Percentiles rank a stretch among this genome's conserved stretches.
phyloP scores from a whole-genome alignment of 1,139 yeast genomes.

The Taphrina flavorubra region DNA sequence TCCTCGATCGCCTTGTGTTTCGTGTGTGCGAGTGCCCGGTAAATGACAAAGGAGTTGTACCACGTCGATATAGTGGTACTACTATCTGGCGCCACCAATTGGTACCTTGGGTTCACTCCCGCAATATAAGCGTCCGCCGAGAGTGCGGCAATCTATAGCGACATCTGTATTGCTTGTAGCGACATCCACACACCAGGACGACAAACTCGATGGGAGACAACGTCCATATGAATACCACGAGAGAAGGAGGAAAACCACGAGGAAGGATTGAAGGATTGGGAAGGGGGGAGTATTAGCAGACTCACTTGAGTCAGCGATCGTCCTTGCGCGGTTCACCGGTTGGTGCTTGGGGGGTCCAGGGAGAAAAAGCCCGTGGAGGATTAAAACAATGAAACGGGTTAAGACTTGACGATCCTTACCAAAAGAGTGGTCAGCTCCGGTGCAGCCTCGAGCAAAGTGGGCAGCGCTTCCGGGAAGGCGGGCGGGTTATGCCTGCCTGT shows the following conservation, averaged over 20 bases:
- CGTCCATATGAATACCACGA: too few species aligned
- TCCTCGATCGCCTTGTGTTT: too few species aligned
- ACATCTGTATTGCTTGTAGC: not conserved
- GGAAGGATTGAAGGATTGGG: not conserved
- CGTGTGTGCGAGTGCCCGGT: too few species aligned
- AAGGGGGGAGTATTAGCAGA: not conserved
- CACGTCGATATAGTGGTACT: slow-evolving; percentile 4
- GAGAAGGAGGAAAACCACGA: slow-evolving; percentile 1
- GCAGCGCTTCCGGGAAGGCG: not conserved
- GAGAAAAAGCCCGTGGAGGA: not conserved
- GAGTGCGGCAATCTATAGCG: not conserved
- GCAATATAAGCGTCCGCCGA: too few species aligned
- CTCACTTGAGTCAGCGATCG: slow-evolving; percentile 6
- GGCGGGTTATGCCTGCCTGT: too few species aligned
- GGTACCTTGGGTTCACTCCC: too few species aligned
- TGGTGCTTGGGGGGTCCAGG: too few species aligned
- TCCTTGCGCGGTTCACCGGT: not conserved
- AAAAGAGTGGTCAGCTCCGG: slow-evolving; percentile 15
- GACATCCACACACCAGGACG: not conserved
- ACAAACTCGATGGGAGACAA: not conserved
- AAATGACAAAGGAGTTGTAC: not conserved
- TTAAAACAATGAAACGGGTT: slow-evolving; percentile 1
- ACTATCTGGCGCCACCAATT: not conserved
- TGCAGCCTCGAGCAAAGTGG: slow-evolving; percentile 3
- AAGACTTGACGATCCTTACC: slow-evolving; percentile 9